Evolutionary conservation across 2,329 filamentous ascomycete genomes (phyloP).

Genomic region (Emericellopsis atlantica): DNA sequence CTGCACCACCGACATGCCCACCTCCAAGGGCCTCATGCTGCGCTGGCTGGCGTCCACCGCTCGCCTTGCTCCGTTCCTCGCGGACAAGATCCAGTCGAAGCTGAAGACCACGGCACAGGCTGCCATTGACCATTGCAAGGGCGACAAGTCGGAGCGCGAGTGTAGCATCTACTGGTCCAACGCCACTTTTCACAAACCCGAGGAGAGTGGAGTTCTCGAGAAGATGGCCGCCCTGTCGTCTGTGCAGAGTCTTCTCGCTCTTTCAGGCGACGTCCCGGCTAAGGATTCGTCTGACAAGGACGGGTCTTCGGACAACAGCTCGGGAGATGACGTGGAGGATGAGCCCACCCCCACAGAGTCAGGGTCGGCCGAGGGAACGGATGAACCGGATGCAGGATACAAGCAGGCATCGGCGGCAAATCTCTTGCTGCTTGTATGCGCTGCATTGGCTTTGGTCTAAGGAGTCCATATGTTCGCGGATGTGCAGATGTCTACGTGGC

Average conservation of each 20-base stretch:
- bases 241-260: conserved; percentile 35
- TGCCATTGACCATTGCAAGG: conserved; percentile 50
- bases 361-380: too few species aligned
- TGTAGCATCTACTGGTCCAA: conserved; percentile 53
- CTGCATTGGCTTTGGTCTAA: too few species aligned
- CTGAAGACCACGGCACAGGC: conserved; percentile 44
- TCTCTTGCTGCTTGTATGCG: too few species aligned
- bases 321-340: too few species aligned
- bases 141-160: conserved; percentile 38
- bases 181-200: conserved; percentile 29
- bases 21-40: conserved; percentile 59
- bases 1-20: conserved; percentile 60
- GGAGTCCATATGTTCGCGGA: too few species aligned
- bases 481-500: too few species aligned
- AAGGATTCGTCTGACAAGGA: too few species aligned
- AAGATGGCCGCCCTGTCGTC: conserved; percentile 44
- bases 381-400: too few species aligned
- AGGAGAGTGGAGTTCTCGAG: conserved; percentile 37
- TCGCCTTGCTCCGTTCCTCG: conserved; percentile 47
- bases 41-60: conserved; percentile 50
- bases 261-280: too few species aligned
- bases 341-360: too few species aligned
- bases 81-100: conserved; percentile 39
- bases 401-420: too few species aligned
- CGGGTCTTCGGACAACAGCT: too few species aligned